A percentile compares a stretch with the other conserved stretches of the same genome.
Conservation (phyloP, 768 basidiomycete genomes). For the Suillus placidus region DNA sequence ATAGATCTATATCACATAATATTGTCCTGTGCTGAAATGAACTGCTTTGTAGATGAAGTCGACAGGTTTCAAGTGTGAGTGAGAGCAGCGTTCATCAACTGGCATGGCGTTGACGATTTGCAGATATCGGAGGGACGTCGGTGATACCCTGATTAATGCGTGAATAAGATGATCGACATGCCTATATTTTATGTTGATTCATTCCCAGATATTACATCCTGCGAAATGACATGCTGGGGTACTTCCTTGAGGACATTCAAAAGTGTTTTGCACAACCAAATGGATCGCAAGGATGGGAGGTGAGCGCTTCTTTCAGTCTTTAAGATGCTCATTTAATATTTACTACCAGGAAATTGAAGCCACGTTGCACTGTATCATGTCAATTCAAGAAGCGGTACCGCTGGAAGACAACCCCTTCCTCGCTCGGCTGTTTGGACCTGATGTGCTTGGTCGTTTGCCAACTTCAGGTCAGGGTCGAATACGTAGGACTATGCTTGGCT, state of each 20-base stretch:
- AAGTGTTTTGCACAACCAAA: constrained; percentile 51
- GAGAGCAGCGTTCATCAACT: not conserved
- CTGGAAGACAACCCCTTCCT: constrained; percentile 57
- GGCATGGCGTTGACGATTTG: constrained; percentile 11
- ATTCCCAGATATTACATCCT: constrained; percentile 79
- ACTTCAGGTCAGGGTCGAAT: constrained; percentile 64
- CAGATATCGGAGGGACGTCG: constrained; percentile 84
- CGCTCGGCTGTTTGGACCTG: constrained; percentile 67
- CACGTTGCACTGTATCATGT: constrained; percentile 82
- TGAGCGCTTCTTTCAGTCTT: constrained; percentile 28
- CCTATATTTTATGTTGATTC: constrained; percentile 13
- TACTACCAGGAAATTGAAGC: constrained; percentile 76
- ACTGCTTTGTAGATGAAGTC: constrained; percentile 58
- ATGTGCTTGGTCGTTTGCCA: constrained; percentile 71
- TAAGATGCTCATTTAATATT: not conserved
- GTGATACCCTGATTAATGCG: constrained; percentile 89
- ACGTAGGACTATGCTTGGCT: constrained; percentile 69
- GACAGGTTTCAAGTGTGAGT: constrained; percentile 81
- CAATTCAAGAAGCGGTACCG: constrained; percentile 85
- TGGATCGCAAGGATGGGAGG: constrained; percentile 73
- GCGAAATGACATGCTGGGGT: constrained; percentile 79
- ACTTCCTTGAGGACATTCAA: constrained; percentile 63
- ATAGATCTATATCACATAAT: constrained; percentile 19
- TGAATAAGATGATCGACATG: constrained; percentile 39
- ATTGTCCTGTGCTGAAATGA: not conserved